Conservation (phyloP, 768 basidiomycete genomes). For the Leucocoprinus birnbaumii region DNA sequence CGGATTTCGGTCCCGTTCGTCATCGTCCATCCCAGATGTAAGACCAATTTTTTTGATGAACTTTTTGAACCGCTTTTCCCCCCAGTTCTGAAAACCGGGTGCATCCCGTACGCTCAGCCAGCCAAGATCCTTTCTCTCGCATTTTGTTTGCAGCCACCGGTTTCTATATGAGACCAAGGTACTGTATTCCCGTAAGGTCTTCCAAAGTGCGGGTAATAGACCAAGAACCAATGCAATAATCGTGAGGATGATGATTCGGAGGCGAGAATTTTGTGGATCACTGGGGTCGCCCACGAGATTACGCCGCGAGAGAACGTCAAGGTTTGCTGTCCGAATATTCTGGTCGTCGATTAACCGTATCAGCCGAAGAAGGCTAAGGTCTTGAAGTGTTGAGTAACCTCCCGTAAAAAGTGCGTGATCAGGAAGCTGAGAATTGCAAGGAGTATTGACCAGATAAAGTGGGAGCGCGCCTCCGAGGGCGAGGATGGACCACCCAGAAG, state of each 20-base stretch:
- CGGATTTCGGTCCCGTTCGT: slow-evolving; percentile 11
- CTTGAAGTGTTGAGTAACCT: slow-evolving; percentile 64
- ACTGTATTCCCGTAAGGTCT: slow-evolving; percentile 64
- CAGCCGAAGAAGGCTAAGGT: slow-evolving; percentile 76
- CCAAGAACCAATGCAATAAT: slow-evolving; percentile 61
- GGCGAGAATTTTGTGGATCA: slow-evolving; percentile 42
- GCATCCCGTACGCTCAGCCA: slow-evolving; percentile 65
- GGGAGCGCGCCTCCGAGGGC: slow-evolving; percentile 73
- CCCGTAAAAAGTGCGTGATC: slow-evolving; percentile 47
- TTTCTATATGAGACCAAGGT: slow-evolving; percentile 49
- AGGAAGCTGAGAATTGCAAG: slow-evolving; percentile 61
- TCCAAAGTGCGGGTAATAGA: slow-evolving; percentile 61
- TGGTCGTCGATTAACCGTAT: slow-evolving; percentile 54
- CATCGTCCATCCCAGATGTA: slow-evolving; percentile 50
- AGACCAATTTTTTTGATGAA: slow-evolving; percentile 63
- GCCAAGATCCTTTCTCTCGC: slow-evolving; percentile 70
- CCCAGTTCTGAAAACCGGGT: slow-evolving; percentile 69
- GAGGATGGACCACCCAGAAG: slow-evolving; percentile 63
- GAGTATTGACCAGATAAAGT: slow-evolving; percentile 63
- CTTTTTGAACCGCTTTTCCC: slow-evolving; percentile 71
- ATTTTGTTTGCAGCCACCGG: slow-evolving; percentile 60
- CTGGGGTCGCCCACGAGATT: slow-evolving; percentile 27
- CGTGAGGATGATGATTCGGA: slow-evolving; percentile 68
- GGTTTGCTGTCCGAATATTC: slow-evolving; percentile 28
- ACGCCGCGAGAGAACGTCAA: slow-evolving; percentile 27